Percentiles rank a stretch among this genome's conserved stretches.
Conservation (phyloP, 139 green algal genomes). For the Picochlorum sp. region DNA sequence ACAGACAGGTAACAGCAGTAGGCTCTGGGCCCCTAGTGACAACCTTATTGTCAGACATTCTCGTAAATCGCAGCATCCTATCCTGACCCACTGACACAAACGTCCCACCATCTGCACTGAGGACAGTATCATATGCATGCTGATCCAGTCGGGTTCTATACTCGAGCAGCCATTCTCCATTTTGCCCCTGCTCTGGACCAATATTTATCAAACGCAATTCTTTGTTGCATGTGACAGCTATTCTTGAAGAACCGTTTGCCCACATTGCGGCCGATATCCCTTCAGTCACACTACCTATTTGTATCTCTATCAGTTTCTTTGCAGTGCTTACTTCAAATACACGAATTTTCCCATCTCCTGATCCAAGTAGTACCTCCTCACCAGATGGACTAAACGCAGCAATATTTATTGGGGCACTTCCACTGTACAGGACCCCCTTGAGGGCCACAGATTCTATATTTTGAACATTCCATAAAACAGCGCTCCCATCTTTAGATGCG, state of each 20-base stretch:
- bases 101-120: constrained; percentile 48
- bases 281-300: background rate
- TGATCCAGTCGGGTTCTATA: constrained; percentile 23
- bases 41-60: constrained; percentile 43
- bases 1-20: constrained; percentile 37
- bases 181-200: background rate
- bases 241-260: constrained; percentile 39
- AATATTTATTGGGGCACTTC: constrained; percentile 26
- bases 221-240: constrained; percentile 58
- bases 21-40: constrained; percentile 16
- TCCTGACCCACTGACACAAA: constrained; percentile 59
- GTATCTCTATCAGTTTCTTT: constrained; percentile 2
- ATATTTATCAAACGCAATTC: constrained; percentile 14
- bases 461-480: constrained; percentile 47
- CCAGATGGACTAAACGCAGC: constrained; percentile 54
- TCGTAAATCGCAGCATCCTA: constrained; percentile 27
- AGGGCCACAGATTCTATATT: background rate
- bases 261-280: constrained; percentile 60
- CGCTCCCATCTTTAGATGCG: constrained; percentile 59
- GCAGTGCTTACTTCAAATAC: constrained; percentile 36
- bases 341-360: constrained; percentile 33
- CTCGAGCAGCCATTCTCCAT: constrained; percentile 5
- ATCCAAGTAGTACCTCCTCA: constrained; percentile 15
- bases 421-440: constrained; percentile 2
- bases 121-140: constrained; percentile 68